Base-by-base conservation (phyloP, 345 rosid genomes). In the Reutealis trisperma region DNA sequence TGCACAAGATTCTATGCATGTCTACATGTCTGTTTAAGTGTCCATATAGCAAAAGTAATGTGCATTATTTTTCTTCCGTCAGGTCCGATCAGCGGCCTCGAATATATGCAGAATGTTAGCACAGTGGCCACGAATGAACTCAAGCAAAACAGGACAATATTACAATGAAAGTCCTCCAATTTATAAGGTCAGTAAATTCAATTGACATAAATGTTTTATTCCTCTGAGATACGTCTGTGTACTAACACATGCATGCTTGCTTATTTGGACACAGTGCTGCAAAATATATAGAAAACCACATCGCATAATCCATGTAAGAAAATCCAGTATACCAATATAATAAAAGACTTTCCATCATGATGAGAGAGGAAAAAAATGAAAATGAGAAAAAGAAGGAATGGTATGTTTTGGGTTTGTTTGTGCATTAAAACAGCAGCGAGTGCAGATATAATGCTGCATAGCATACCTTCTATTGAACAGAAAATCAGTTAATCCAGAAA, bases 401-500 rank as follows among this genome's bases (percentile, higher is more conserved):
- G 2, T 7, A 6, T 16, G 1, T 24, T 44, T n/a, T 4, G 10
- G 12, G 52, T 22, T 47, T 21, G 5, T 69, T 44, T 45, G 6
- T n/a, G 52, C 11, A 22, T 15, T 22, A 22, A 22, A 75, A 65
- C 4, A 34, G 19, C n/a, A 74, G 37, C 16, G 11, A 72, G 49
- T 37, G 13, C 42, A 76, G 14, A 32, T 21, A 52, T 18, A 41
- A 45, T 5, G 21, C 25, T 21, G 15, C 41, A 6, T 12, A 59
- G 8, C 79, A 60, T 86, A 91, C 98, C 97, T 89, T 90, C 84
- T 88, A 81, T 87, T 93, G 77, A 89, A 95, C 13, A 95, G 74
- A 71, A 95, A 79, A 81, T 86, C 78, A 66, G 98, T 83, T 79
- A 93, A 72, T 78, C 91, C 87, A 41, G 93, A 88, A 72, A 95